These are phyloP conservation scores for Ascosphaera aggregata DNA, from an alignment of 2,329 filamentous ascomycete species.

Conservation along the genomic window DNA sequence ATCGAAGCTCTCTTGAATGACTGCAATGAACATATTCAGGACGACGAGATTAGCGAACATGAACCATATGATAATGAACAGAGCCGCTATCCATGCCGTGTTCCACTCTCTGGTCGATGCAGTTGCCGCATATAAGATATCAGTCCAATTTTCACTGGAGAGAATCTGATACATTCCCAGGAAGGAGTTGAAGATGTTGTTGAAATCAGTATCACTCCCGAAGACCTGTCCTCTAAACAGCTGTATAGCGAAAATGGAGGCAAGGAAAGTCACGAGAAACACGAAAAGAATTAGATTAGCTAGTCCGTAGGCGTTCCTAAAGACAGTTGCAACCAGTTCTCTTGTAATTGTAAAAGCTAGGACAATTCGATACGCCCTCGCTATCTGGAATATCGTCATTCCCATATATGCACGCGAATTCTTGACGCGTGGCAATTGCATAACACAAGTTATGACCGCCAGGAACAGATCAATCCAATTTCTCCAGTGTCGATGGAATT, in stretches of 20 bases:
- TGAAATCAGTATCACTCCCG: conserved; percentile 51
- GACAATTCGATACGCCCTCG: conserved; percentile 80
- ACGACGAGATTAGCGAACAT: conserved; percentile 88
- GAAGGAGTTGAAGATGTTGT: conserved; percentile 85
- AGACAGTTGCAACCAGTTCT: conserved; percentile 62
- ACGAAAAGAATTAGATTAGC: conserved; percentile 90
- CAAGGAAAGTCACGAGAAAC: conserved; percentile 82
- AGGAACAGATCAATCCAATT: conserved; percentile 66
- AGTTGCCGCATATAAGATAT: conserved; percentile 63
- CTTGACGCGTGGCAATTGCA: conserved; percentile 62
- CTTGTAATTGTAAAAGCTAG: conserved; percentile 70
- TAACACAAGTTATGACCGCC: conserved; percentile 60
- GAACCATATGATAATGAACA: conserved; percentile 88
- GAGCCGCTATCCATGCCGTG: conserved; percentile 80
- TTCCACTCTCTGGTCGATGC: conserved; percentile 37
- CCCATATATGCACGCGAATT: conserved; percentile 55
- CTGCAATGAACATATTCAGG: conserved; percentile 99
- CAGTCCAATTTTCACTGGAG: conserved; percentile 92
- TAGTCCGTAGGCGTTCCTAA: conserved; percentile 81
- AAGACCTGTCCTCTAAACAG: conserved; percentile 77
- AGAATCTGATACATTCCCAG: conserved; percentile 94
- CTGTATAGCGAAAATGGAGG: conserved; percentile 80
- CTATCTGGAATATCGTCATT: conserved; percentile 79
- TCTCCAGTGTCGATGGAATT: conserved; percentile 47
- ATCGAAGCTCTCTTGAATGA: conserved; percentile 98